Evolutionary conservation across 257 asterid genomes (phyloP), one percentile per base, ranked within the genome.

Genomic region (Lithospermum erythrorhizon): DNA sequence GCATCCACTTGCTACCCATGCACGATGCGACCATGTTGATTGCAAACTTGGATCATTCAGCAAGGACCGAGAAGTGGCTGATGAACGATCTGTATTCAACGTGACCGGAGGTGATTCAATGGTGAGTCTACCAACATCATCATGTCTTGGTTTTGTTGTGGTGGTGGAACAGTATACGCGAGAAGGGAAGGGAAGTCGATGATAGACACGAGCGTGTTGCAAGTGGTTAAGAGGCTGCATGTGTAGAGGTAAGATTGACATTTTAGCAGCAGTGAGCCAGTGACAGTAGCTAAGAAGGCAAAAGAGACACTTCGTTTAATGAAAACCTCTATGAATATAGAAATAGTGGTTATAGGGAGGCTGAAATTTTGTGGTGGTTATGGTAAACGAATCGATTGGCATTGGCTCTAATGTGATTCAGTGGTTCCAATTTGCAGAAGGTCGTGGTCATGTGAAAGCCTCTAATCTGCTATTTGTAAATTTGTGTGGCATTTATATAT

Each of bases 21-120:
- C 90, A 6, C 94, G 86, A 70, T 85, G 96, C 35, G 91, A 37
- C 98, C 96, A 83, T 0, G 86, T 82, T 7, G 96, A 90, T 69
- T 77, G 69, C 57, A 85, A 63, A 10, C 81, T 62, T 0, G 79
- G 83, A 64, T 83, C 95, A 35, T 79, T 71, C 6, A 76, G 67
- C 57, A 68, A 47, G 0, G 74, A 76, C 53, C 64, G 60, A 27
- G 58, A 16, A 18, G 18, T 66, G 58, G 55, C 24, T 29, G 51
- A 35, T 0, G 61, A 15, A 52, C 57, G 1, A 19, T 16, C 41
- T 3, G 21, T 53, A 29, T 62, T 41, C 6, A 18, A 41, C 48
- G 30, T 58, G 7, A 9, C 29, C 10, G 59, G 32, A 0, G 48
- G 45, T 8, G 63, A 62, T 18, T 71, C 66, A 19, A 63, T 25